Conservation (phyloP, 225 moss, liverwort and hornwort genomes). For the Polytrichum commune region DNA sequence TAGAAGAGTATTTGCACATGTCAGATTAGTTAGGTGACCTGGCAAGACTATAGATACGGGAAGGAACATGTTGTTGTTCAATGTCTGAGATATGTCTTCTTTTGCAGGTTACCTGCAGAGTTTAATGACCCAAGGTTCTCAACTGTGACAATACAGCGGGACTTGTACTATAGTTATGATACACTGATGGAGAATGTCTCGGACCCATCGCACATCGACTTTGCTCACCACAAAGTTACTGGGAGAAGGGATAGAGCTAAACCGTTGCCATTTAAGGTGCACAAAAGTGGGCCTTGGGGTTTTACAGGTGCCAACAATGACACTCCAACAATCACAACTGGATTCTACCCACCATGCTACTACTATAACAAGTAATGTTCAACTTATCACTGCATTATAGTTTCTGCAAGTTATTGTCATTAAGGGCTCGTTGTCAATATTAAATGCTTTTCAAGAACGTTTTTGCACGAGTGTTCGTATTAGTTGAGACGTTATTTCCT, state of each 20-base stretch:
- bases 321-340: conserved; percentile 74
- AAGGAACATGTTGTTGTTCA: too few species aligned
- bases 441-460: too few species aligned
- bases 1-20: too few species aligned
- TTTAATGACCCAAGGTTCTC: conserved; percentile 78
- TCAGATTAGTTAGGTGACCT: not conserved
- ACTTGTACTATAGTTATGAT: conserved; percentile 86
- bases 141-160: conserved; percentile 88
- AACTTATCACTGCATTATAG: too few species aligned
- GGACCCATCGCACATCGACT: conserved; percentile 96
- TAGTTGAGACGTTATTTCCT: too few species aligned
- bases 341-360: conserved; percentile 88
- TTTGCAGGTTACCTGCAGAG: conserved; percentile 79
- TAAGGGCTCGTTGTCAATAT: too few species aligned
- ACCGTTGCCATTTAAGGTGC: conserved; percentile 82
- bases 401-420: too few species aligned
- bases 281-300: conserved; percentile 86
- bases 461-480: too few species aligned
- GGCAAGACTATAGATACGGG: not conserved
- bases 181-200: conserved; percentile 99
- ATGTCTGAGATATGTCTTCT: not conserved
- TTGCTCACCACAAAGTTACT: conserved; percentile 97
- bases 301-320: conserved; percentile 82
- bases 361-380: conserved; percentile 63
- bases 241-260: conserved; percentile 90